Base-by-base conservation (phyloP, 805 yeast species). In the Candida vartiovaarae region DNA sequence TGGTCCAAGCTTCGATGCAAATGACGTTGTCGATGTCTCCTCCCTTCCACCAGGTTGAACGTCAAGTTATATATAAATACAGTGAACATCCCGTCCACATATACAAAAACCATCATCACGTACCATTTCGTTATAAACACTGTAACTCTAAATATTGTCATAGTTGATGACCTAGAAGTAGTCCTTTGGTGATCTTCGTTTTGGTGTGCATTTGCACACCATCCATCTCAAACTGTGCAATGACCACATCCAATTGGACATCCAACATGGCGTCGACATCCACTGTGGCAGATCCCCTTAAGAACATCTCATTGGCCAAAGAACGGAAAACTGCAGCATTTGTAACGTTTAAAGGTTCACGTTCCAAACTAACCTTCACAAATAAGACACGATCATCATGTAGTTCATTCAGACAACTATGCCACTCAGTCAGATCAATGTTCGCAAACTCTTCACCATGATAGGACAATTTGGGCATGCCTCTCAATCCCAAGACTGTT, bases 41-140 rank as follows among this genome's bases (percentile, higher is more conserved):
- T 87, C 83, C 66, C 75, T 91, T 59, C 99, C 99, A 49, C 99
- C 99, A 27, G 98, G 99, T 76, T 91, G 74, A 60, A n/a, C 35
- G n/a, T 26, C 20, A 35, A 8, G 26, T 8, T 8, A 32, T 10
- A 29, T 29, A 8, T 29, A 29, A 10, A 29, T 29, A 8, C 10
- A 10, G 8, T 10, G 10, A 29, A 30, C 29, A 32, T 36, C 28
- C 20, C n/a, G 26, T 8, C 20, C 6, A 24, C 29, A 10, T 11
- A 26, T 7, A 15, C 7, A 10, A 20, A 24, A 35, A 6, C 36
- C 31, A 27, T 7, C 11, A 20, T 7, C 8, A 29, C n/a, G 25
- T 25, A 32, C 34, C 30, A 30, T 35, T 15, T 32, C 10, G 24
- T 30, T 28, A 27, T 27, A 27, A 36, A 33, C 25, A 20, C 10